Conservation (phyloP, 495 filamentous ascomycete species). For the Cairneyella variabilis region DNA sequence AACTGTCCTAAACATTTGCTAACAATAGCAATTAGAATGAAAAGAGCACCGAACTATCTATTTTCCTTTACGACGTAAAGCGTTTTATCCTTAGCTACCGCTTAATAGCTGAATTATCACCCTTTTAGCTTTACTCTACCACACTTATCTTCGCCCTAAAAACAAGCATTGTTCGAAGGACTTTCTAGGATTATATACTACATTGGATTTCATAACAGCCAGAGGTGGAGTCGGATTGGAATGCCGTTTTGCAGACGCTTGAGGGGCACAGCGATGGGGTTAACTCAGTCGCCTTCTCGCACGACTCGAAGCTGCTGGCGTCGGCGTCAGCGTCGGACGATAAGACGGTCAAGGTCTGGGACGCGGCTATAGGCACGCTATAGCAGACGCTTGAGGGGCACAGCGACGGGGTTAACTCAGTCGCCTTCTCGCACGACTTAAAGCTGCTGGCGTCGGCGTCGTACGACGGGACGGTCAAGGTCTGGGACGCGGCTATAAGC, state of each 20-base stretch:
- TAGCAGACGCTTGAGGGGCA: slow-evolving; percentile 23
- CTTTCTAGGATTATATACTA: slow-evolving; percentile 1
- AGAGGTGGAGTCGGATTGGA: slow-evolving; percentile 1
- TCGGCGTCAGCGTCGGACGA: slow-evolving; percentile 31
- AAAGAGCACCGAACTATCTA: background rate
- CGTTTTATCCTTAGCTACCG: slow-evolving; percentile 4
- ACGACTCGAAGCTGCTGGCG: too few species aligned
- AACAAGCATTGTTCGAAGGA: slow-evolving; percentile 19
- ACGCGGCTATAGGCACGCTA: background rate
- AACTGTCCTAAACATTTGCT: background rate
- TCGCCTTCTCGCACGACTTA: background rate
- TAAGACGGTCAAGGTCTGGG: slow-evolving; percentile 28
- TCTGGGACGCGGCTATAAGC: slow-evolving; percentile 32
- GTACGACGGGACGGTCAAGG: background rate
- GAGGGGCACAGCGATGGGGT: too few species aligned
- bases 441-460: background rate
- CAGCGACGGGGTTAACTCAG: slow-evolving; percentile 12
- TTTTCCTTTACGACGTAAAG: slow-evolving; percentile 6
- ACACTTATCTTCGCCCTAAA: slow-evolving; percentile 19
- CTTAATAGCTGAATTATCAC: slow-evolving; percentile 19
- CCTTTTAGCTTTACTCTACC: slow-evolving; percentile 24
- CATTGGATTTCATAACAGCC: background rate
- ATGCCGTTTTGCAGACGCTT: background rate
- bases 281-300: too few species aligned
- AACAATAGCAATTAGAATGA: background rate